Evolutionary conservation across 2,329 filamentous ascomycete genomes (phyloP).

Genomic region (Fusarium beomiforme): DNA sequence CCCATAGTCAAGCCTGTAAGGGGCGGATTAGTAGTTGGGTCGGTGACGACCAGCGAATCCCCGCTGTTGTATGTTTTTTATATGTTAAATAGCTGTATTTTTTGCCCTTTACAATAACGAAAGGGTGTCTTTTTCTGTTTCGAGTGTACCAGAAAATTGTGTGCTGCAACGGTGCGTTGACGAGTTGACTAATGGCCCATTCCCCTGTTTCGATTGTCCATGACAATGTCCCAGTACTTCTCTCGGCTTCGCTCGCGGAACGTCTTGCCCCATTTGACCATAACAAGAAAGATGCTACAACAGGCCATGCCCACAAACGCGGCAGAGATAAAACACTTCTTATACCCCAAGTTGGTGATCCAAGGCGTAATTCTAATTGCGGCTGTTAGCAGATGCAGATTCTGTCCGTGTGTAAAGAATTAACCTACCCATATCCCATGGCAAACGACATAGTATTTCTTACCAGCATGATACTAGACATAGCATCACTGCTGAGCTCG

Average conservation of each 20-base stretch:
- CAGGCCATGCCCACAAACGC: neutral
- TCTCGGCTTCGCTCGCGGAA: neutral
- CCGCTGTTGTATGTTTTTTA: conserved; percentile 3
- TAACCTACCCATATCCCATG: neutral
- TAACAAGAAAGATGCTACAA: neutral
- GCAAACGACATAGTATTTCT: conserved; percentile 8
- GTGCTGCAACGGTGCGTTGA: no score
- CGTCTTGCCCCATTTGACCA: neutral
- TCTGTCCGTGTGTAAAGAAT: neutral
- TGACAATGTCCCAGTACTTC: neutral
- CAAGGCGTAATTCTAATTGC: neutral
- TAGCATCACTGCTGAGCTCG: conserved; percentile 51
- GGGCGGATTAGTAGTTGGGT: conserved; percentile 6
- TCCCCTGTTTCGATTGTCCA: rapidly evolving
- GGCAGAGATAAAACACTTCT: neutral
- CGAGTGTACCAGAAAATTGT: neutral
- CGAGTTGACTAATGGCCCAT: neutral
- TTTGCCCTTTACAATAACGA: rapidly evolving
- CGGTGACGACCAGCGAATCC: conserved; percentile 10
- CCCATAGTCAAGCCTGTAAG: conserved; percentile 6
- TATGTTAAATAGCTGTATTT: rapidly evolving
- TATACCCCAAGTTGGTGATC: neutral
- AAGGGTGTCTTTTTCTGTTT: no score
- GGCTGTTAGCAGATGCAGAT: neutral
- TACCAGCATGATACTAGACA: conserved; percentile 53